Conservation (phyloP, 2,329 filamentous ascomycete species). For the Cladosporium velox region DNA sequence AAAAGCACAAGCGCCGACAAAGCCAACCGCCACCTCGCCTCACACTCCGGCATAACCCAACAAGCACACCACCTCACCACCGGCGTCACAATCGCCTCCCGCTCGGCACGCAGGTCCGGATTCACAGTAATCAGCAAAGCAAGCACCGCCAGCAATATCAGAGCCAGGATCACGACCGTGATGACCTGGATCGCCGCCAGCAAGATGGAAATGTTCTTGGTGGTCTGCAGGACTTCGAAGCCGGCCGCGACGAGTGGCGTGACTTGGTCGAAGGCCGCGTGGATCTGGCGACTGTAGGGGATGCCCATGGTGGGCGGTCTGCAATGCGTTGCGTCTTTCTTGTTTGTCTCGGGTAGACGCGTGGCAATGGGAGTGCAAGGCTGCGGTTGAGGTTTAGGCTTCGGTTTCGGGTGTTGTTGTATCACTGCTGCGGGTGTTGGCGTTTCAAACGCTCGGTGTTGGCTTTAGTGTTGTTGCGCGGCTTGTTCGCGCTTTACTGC, state of each 20-base stretch:
- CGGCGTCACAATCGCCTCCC: constrained; percentile 47
- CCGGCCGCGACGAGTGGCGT: constrained; percentile 54
- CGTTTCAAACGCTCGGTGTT: background rate
- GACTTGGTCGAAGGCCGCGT: constrained; percentile 55
- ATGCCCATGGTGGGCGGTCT: constrained; percentile 48
- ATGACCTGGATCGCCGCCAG: constrained; percentile 52
- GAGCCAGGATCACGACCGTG: constrained; percentile 44
- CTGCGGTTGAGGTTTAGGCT: background rate
- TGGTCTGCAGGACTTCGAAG: constrained; percentile 53
- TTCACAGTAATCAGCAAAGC: constrained; percentile 49
- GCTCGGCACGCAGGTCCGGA: constrained; percentile 50
- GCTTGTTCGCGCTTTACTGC: background rate
- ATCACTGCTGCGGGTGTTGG: background rate
- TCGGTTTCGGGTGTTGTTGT: background rate
- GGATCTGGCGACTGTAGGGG: constrained; percentile 55
- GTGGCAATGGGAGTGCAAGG: background rate
- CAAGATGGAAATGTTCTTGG: constrained; percentile 52
- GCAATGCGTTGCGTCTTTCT: background rate
- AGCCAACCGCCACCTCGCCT: constrained; percentile 6
- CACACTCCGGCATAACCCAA: constrained; percentile 24
- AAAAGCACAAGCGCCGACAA: background rate
- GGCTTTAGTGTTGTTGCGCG: background rate
- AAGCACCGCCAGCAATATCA: constrained; percentile 44
- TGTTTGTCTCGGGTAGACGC: background rate
- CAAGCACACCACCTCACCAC: constrained; percentile 39